A percentile compares a stretch with the other conserved stretches of the same genome.
Conservation (phyloP, 2,329 filamentous ascomycete species). For the Apiospora marii region DNA sequence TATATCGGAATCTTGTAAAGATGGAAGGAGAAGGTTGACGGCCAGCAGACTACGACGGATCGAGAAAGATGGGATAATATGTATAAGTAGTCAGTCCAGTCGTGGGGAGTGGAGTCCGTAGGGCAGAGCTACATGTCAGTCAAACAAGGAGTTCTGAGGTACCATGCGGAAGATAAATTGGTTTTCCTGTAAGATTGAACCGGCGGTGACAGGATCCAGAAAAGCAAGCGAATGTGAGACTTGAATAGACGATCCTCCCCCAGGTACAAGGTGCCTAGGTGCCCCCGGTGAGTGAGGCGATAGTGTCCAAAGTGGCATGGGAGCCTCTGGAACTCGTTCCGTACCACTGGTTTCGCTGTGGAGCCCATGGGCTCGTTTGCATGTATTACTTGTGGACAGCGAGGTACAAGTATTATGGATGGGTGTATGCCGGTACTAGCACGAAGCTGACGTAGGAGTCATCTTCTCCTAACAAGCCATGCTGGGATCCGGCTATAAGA, state of each 20-base stretch:
- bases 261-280: conserved; percentile 21
- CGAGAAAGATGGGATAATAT: conserved; percentile 20
- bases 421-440: conserved; percentile 25
- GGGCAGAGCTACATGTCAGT: conserved; percentile 22
- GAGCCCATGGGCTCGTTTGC: conserved; percentile 21
- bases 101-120: conserved; percentile 24
- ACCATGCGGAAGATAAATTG: conserved; percentile 21
- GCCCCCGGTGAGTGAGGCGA: conserved; percentile 24
- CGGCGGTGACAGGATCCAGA: conserved; percentile 26
- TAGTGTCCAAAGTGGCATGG: conserved; percentile 20
- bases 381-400: conserved; percentile 22
- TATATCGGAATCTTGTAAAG: conserved; percentile 14
- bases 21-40: conserved; percentile 12
- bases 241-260: conserved; percentile 22
- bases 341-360: conserved; percentile 24
- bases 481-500: conserved; percentile 23
- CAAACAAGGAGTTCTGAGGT: conserved; percentile 15
- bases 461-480: conserved; percentile 23
- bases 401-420: conserved; percentile 15
- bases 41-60: conserved; percentile 19
- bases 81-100: conserved; percentile 17
- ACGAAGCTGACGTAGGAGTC: conserved; percentile 24
- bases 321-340: conserved; percentile 23
- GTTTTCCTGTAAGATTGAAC: conserved; percentile 23
- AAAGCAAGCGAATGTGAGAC: conserved; percentile 26